Base-by-base conservation (phyloP, 768 basidiomycete genomes). In the Coprinopsis marcescibilis region DNA sequence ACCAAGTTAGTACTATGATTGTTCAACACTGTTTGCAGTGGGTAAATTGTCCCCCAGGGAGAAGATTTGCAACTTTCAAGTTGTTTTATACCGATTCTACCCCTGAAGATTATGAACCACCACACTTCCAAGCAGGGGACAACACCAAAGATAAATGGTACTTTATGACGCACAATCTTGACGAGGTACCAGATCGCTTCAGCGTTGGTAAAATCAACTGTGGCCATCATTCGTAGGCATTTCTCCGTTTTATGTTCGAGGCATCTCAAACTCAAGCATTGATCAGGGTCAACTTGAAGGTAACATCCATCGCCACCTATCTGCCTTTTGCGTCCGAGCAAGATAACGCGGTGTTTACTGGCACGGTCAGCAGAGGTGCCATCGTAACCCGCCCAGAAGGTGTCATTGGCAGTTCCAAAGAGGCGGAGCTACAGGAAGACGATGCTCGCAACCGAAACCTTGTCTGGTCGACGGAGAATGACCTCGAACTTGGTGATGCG, bases 21-120 rank as follows among this genome's bases (percentile, higher is more conserved):
- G 46, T 8, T 11, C 26, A 3, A 33, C 24, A 15, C 52, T 4
- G 26, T 41, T 6, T 38, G 10, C 17, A 8, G 2, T 17, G 52
- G 26, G 43, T 3, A 37, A 43, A 45, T 42, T 23, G 14, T 50
- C 19, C 41, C 30, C 14, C 57, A 88, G 89, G 80, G 55, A 82
- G 81, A 38, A 83, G 90, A 26, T 93, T 75, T 57, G 87, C 89
- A n/a, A 88, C 84, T 17, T 89, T 93, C 70, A 93, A 94, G 60
- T 64, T 89, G 10, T 89, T 85, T 59, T 93, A 91, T 60, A 85
- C 83, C 12, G 81, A 88, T 38, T 71, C 78, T 17, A 83, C 89
- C 11, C 91, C 91, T 0, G 67, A 72, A 7, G 82, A 90, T 42
- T 94, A 94, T 56, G 86, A 94, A 59, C 91, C 91, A 4, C 86